A percentile compares a stretch with the other conserved stretches of the same genome.
These are phyloP conservation scores for Colletotrichum horii DNA, from an alignment of 2,329 filamentous ascomycete species.

Conservation along the genomic window DNA sequence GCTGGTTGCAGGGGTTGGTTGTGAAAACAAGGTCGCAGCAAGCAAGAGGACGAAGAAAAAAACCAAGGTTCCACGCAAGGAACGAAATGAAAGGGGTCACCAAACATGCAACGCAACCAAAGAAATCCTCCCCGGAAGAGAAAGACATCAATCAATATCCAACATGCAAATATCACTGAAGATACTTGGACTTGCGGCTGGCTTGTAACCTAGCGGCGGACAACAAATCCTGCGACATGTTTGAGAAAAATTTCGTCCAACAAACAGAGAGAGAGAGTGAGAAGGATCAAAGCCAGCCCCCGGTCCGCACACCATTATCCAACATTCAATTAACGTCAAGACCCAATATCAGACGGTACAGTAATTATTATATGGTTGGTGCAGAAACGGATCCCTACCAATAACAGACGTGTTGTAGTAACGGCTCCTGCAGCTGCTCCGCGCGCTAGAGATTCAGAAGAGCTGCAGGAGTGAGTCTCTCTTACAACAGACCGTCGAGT, in stretches of 20 bases:
- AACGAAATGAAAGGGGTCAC: background rate
- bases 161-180: background rate
- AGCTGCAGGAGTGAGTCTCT: background rate
- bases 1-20: background rate
- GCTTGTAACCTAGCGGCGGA: background rate
- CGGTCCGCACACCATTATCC: background rate
- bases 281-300: background rate
- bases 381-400: background rate
- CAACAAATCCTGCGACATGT: slow-evolving; percentile 9
- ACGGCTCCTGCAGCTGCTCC: background rate
- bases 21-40: background rate
- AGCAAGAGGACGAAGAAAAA: background rate
- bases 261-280: background rate
- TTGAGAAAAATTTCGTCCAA: background rate
- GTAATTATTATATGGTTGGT: background rate
- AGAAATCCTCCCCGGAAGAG: background rate
- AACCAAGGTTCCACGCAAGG: background rate
- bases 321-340: background rate
- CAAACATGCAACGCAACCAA: background rate
- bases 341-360: background rate
- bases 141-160: background rate
- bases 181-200: background rate
- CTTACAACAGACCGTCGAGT: background rate
- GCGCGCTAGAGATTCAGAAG: background rate
- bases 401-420: background rate